Evolutionary conservation across 2,329 filamentous ascomycete genomes (phyloP).

Genomic region (Calycina marina): DNA sequence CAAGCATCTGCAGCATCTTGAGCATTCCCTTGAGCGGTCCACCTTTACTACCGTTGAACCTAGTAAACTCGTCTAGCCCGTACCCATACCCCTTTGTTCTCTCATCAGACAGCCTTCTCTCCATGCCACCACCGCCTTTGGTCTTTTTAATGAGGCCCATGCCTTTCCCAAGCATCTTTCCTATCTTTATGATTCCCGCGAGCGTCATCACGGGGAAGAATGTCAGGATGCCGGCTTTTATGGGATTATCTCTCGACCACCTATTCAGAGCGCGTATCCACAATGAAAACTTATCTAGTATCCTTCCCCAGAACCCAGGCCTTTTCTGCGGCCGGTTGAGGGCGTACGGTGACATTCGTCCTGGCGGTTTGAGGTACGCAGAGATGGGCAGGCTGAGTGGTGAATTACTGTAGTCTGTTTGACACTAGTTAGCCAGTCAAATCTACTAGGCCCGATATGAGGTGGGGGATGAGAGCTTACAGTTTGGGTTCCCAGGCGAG

Average conservation of each 20-base stretch:
- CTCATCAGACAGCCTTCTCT: not conserved
- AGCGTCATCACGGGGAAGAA: conserved; percentile 14
- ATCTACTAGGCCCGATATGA: too few species aligned
- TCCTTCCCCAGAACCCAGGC: not conserved
- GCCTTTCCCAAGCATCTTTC: conserved; percentile 2
- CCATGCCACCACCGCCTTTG: not conserved
- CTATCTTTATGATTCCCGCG: conserved; percentile 6
- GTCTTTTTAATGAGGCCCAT: not conserved
- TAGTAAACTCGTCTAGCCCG: not conserved
- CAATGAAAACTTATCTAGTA: not conserved
- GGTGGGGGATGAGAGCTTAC: not conserved
- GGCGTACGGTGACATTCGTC: not conserved
- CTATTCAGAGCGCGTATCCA: not conserved
- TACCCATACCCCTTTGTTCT: not conserved
- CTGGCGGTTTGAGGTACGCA: not conserved
- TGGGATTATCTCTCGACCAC: conserved; percentile 15
- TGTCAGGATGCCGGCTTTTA: conserved; percentile 13
- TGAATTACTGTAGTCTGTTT: not conserved
- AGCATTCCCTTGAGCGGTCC: conserved; percentile 18
- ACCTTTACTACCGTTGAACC: conserved; percentile 1
- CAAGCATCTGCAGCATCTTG: conserved; percentile 18
- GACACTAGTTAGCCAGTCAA: not conserved
- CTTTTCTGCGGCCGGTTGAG: not conserved
- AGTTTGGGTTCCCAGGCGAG: not conserved
- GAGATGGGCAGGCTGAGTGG: too few species aligned